Conservation (phyloP, 345 rosid genomes). For the Salix dunnii region DNA sequence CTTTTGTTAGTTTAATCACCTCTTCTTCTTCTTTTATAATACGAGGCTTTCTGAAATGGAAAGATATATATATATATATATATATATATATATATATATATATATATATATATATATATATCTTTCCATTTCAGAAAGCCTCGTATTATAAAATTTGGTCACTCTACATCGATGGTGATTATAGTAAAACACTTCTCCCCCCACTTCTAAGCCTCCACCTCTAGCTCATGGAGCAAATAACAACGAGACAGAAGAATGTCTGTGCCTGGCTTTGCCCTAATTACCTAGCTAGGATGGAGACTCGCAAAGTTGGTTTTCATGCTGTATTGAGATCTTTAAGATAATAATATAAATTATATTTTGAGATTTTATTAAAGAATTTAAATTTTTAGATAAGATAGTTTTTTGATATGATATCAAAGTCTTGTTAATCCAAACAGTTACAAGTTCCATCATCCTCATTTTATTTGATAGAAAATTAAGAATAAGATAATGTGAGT, state of each 20-base stretch:
- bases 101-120: background rate
- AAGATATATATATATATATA: background rate
- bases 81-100: too few relatives aligned
- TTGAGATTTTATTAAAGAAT: accelerated
- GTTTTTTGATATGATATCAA: too few relatives aligned
- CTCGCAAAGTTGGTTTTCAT: background rate
- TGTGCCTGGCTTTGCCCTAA: slow-evolving; percentile 16
- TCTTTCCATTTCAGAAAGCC: background rate
- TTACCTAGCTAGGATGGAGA: background rate
- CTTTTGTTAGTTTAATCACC: background rate
- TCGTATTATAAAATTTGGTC: background rate
- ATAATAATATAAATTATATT: too few relatives aligned
- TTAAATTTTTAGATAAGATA: too few relatives aligned
- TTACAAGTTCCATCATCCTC: too few relatives aligned
- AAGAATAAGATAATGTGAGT: too few relatives aligned
- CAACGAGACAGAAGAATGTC: background rate
- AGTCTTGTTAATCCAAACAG: too few relatives aligned
- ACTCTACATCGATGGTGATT: background rate
- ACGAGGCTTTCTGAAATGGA: background rate
- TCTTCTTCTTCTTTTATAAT: background rate
- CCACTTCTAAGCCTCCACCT: slow-evolving; percentile 14
- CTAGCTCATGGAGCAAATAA: background rate
- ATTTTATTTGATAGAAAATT: too few relatives aligned
- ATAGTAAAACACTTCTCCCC: background rate
- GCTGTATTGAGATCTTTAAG: too few relatives aligned